Evolutionary conservation across 352 stramenopile species (phyloP).

Genomic region (Pythium dissotocum): DNA sequence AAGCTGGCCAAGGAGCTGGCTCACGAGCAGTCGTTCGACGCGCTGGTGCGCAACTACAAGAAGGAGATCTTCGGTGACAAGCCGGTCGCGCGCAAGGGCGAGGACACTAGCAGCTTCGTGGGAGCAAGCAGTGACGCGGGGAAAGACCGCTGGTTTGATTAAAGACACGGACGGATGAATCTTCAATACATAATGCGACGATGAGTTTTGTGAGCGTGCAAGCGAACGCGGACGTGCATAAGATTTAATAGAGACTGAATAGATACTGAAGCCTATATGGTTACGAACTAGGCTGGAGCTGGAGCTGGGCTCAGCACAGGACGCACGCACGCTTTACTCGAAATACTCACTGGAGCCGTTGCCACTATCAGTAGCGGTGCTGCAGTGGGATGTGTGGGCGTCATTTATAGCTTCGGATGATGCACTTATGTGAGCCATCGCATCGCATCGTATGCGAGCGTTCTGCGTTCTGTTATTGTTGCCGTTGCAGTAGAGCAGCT

Average conservation of each 20-base stretch:
- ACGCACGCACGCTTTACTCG: too few relatives aligned
- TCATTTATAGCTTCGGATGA: neutral
- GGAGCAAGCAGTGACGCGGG: slow-evolving; percentile 5
- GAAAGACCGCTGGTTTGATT: slow-evolving; percentile 75
- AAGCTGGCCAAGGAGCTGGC: slow-evolving; percentile 55
- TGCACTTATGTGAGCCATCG: neutral
- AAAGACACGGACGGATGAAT: slow-evolving; percentile 11
- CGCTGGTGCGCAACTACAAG: slow-evolving; percentile 82
- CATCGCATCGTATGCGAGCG: too few relatives aligned
- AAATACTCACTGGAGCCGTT: too few relatives aligned
- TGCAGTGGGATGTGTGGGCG: too few relatives aligned
- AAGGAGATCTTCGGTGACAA: slow-evolving; percentile 78
- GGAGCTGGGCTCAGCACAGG: too few relatives aligned
- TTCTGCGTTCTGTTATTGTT: neutral
- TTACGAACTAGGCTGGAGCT: too few relatives aligned
- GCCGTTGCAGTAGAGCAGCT: neutral
- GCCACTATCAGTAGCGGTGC: too few relatives aligned
- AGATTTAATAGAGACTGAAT: too few relatives aligned
- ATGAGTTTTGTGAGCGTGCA: neutral
- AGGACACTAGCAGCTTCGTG: neutral
- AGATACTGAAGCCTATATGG: too few relatives aligned
- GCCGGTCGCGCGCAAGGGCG: slow-evolving; percentile 3
- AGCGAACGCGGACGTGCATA: too few relatives aligned
- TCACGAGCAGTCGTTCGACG: slow-evolving; percentile 76
- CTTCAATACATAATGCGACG: neutral